Percentiles rank a stretch among this genome's conserved stretches.
Evolutionary conservation across 2,329 filamentous ascomycete genomes (phyloP).

Genomic region (Knufia fluminis): DNA sequence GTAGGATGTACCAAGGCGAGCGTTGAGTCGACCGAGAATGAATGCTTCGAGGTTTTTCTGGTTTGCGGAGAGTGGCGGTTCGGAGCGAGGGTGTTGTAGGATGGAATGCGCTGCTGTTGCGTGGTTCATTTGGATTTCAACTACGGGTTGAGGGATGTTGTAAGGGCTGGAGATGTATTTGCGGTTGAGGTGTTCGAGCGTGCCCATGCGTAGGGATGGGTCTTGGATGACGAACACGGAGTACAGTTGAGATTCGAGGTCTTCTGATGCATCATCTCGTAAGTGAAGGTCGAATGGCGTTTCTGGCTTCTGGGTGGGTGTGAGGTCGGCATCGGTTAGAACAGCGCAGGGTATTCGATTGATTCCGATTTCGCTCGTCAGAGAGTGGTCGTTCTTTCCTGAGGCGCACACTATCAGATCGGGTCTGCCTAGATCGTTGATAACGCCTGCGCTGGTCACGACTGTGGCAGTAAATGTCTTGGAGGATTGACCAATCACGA

Average conservation of each 20-base stretch:
- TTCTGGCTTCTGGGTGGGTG: not conserved
- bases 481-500: not conserved
- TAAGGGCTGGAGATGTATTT: not conserved
- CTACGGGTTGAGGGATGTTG: not conserved
- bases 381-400: not conserved
- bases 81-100: not conserved
- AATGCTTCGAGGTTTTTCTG: not conserved
- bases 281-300: not conserved
- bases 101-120: not conserved
- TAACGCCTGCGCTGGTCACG: not conserved
- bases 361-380: not conserved
- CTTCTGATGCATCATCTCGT: not conserved
- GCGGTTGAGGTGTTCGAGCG: not conserved
- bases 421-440: not conserved
- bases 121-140: constrained; percentile 1
- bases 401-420: constrained; percentile 1
- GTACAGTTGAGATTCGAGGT: not conserved
- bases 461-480: not conserved
- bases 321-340: not conserved
- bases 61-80: not conserved
- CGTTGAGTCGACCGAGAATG: not conserved
- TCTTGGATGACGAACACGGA: not conserved
- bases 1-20: not conserved
- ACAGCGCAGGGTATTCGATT: not conserved
- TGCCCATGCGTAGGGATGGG: not conserved